Evolutionary conservation across 208 protist genomes (phyloP).

Genomic region (Leishmania amazonensis): DNA sequence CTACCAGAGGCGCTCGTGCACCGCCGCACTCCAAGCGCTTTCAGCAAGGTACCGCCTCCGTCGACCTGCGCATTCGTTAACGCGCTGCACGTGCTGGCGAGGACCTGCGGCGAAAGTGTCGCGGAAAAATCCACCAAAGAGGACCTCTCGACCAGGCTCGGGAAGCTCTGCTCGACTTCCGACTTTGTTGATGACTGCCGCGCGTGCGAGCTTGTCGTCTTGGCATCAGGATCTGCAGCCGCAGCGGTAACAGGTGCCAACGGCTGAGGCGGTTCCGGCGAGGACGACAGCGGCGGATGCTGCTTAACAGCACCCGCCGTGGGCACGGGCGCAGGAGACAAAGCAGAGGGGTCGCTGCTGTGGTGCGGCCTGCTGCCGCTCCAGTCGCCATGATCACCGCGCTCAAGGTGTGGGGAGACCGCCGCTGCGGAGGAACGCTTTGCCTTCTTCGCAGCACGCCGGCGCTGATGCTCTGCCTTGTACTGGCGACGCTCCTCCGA

Average conservation of each 20-base stretch:
- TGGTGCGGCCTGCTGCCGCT: neutral
- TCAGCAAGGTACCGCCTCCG: neutral
- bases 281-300: neutral
- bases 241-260: neutral
- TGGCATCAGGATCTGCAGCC: neutral
- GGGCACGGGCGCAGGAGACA: neutral
- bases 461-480: conserved; percentile 24
- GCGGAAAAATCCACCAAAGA: neutral
- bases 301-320: neutral
- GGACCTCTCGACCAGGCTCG: neutral
- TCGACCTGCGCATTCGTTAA: neutral
- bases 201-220: neutral
- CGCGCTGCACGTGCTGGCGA: conserved; percentile 14
- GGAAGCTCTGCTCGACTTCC: neutral
- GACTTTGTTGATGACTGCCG: neutral
- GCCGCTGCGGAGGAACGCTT: conserved; percentile 3
- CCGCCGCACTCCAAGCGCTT: conserved; percentile 12
- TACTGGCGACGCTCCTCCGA: conserved; percentile 29
- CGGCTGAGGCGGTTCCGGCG: neutral
- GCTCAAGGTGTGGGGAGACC: neutral
- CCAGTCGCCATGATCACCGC: neutral
- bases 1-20: conserved; percentile 25
- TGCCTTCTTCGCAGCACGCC: conserved; percentile 31
- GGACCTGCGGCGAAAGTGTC: conserved; percentile 17
- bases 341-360: neutral